These are phyloP conservation scores for Punctularia strigosozonata DNA, from an alignment of 768 basidiomycete species.

Conservation along the genomic window DNA sequence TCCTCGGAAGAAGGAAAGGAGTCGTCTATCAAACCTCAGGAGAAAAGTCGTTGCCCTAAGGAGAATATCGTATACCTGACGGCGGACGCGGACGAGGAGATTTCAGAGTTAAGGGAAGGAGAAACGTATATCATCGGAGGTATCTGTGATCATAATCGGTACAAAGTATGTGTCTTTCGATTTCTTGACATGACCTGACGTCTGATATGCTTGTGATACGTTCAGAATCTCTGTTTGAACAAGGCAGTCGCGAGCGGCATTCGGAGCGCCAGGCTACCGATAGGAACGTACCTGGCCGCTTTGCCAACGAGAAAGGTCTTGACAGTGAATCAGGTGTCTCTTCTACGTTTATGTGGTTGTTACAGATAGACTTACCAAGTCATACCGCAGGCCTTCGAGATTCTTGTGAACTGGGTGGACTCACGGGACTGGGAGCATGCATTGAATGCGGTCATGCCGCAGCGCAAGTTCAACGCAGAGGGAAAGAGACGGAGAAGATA, in stretches of 20 bases:
- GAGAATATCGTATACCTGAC: constrained; percentile 80
- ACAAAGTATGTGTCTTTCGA: constrained; percentile 51
- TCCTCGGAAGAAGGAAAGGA: constrained; percentile 1
- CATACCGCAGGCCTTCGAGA: constrained; percentile 83
- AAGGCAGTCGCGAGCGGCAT: constrained; percentile 70
- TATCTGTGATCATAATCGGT: constrained; percentile 90
- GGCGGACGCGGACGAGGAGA: constrained; percentile 82
- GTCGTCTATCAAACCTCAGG: neutral
- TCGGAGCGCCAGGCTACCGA: constrained; percentile 83
- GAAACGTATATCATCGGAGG: constrained; percentile 95
- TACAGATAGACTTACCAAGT: neutral
- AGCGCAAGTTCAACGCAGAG: constrained; percentile 65
- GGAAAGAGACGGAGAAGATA: no score
- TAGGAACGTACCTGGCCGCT: constrained; percentile 79
- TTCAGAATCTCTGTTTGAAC: constrained; percentile 80
- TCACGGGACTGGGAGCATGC: constrained; percentile 78
- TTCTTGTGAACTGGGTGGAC: constrained; percentile 84
- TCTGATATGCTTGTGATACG: neutral
- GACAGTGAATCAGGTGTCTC: constrained; percentile 86
- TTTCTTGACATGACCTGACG: neutral
- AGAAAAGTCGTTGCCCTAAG: constrained; percentile 7
- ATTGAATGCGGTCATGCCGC: constrained; percentile 82
- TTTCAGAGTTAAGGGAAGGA: constrained; percentile 69
- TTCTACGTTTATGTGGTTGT: constrained; percentile 4
- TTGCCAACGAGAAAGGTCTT: constrained; percentile 89